Percentiles rank a stretch among this genome's conserved stretches.
Conservation (phyloP, 768 basidiomycete genomes). For the Lactarius hatsudake region DNA sequence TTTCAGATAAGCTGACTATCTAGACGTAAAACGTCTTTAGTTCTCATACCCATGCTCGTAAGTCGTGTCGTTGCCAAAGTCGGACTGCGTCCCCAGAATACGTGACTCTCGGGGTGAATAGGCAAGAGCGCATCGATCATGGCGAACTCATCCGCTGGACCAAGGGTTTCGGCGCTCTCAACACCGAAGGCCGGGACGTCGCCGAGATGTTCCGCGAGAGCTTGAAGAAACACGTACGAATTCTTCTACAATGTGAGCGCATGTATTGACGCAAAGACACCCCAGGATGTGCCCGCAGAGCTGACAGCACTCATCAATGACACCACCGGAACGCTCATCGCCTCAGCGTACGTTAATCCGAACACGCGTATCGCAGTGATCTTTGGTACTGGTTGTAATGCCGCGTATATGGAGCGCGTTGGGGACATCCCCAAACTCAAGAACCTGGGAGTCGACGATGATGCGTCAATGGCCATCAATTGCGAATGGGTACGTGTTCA, state of each 20-base stretch:
- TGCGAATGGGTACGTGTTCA: conserved; percentile 80
- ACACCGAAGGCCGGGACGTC: conserved; percentile 91
- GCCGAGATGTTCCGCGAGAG: conserved; percentile 89
- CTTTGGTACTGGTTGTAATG: conserved; percentile 98
- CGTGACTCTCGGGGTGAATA: conserved; percentile 32
- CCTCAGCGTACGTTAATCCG: conserved; percentile 93
- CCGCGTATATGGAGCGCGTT: conserved; percentile 94
- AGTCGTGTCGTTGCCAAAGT: conserved; percentile 36
- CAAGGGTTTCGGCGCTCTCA: conserved; percentile 93
- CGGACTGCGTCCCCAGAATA: conserved; percentile 4
- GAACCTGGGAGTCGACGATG: conserved; percentile 61
- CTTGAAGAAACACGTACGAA: conserved; percentile 69
- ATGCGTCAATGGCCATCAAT: conserved; percentile 87
- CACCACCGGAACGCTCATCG: conserved; percentile 96
- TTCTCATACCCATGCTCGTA: conserved; percentile 96
- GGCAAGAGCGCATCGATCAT: conserved; percentile 93
- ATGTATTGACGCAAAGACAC: conserved; percentile 3
- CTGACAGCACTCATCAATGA: conserved; percentile 93
- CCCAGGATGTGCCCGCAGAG: conserved; percentile 76
- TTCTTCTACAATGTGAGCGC: conserved; percentile 1
- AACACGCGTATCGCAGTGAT: conserved; percentile 91
- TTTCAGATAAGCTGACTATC: conserved; percentile 22
- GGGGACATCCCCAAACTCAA: conserved; percentile 83
- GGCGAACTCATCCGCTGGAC: conserved; percentile 97
- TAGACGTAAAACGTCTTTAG: conserved; percentile 36